Conservation (phyloP, 805 yeast species). For the Hanseniaspora lindneri region DNA sequence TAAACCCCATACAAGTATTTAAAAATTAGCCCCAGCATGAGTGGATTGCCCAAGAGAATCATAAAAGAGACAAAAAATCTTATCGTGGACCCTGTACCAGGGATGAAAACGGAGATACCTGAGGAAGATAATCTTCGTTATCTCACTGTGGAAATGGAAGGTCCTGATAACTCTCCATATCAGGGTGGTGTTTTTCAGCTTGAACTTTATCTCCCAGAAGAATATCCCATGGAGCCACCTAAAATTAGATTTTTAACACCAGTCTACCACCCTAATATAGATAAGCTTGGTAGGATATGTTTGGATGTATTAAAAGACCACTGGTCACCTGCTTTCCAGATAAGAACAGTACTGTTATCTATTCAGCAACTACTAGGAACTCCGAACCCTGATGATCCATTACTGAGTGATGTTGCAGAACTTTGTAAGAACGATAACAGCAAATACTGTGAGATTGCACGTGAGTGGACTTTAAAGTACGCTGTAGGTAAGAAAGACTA, state of each 20-base stretch:
- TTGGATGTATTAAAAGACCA: slow-evolving; percentile 86
- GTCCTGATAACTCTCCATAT: slow-evolving; percentile 85
- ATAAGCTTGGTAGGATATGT: slow-evolving; percentile 88
- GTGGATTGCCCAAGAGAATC: slow-evolving; percentile 70
- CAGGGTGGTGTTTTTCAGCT: slow-evolving; percentile 72
- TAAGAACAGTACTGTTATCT: slow-evolving; percentile 78
- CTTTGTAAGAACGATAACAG: slow-evolving; percentile 85
- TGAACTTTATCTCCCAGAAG: slow-evolving; percentile 87
- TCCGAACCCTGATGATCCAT: slow-evolving; percentile 96
- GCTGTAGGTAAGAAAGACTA: slow-evolving; percentile 22
- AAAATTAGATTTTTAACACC: slow-evolving; percentile 86
- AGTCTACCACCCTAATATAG: slow-evolving; percentile 94
- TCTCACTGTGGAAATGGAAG: slow-evolving; percentile 83
- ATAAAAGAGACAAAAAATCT: slow-evolving; percentile 90
- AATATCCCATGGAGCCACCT: slow-evolving; percentile 97
- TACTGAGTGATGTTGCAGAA: slow-evolving; percentile 95
- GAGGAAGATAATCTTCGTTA: slow-evolving; percentile 89
- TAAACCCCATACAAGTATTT: neutral
- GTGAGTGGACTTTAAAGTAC: slow-evolving; percentile 33
- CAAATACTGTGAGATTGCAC: slow-evolving; percentile 69
- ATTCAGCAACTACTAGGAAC: slow-evolving; percentile 90
- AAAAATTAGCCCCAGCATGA: slow-evolving; percentile 20
- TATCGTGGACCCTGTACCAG: slow-evolving; percentile 91
- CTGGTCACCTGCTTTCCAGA: slow-evolving; percentile 97
- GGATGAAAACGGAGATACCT: slow-evolving; percentile 73